Conservation (phyloP, 129 eudicot genomes). For the Flaveria bidentis region DNA sequence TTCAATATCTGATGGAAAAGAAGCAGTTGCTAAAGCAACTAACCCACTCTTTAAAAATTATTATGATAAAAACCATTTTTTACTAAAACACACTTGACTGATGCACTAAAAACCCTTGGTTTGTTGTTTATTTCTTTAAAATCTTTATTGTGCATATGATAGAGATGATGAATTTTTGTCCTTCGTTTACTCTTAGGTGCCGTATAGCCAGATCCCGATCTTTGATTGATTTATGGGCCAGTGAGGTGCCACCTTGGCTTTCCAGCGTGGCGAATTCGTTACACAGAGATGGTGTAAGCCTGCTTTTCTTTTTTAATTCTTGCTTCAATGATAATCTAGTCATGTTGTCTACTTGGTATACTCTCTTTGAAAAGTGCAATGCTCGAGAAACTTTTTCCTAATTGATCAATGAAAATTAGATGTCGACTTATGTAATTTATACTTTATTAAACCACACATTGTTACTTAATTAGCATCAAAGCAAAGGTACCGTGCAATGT, state of each 20-base stretch:
- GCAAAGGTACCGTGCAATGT: neutral
- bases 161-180: neutral
- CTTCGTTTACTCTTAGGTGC: constrained; percentile 46
- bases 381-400: no score
- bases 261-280: constrained; percentile 86
- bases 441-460: neutral
- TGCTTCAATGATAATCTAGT: no score
- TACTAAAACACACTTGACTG: constrained; percentile 59
- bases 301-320: neutral
- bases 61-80: constrained; percentile 48
- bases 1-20: constrained; percentile 74
- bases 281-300: constrained; percentile 88
- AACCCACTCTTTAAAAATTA: constrained; percentile 62
- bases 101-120: constrained; percentile 68
- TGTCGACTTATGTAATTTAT: neutral
- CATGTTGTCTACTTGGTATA: no score
- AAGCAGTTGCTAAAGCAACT: constrained; percentile 85
- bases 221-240: constrained; percentile 71
- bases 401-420: no score
- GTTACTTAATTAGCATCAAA: neutral
- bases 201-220: constrained; percentile 67
- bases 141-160: constrained; percentile 5
- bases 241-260: constrained; percentile 83
- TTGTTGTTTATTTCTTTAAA: constrained; percentile 23
- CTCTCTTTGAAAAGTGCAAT: no score